Conservation (phyloP, 1,284 basidiomycete species). For the Microbotryum silenes-acaulis region DNA sequence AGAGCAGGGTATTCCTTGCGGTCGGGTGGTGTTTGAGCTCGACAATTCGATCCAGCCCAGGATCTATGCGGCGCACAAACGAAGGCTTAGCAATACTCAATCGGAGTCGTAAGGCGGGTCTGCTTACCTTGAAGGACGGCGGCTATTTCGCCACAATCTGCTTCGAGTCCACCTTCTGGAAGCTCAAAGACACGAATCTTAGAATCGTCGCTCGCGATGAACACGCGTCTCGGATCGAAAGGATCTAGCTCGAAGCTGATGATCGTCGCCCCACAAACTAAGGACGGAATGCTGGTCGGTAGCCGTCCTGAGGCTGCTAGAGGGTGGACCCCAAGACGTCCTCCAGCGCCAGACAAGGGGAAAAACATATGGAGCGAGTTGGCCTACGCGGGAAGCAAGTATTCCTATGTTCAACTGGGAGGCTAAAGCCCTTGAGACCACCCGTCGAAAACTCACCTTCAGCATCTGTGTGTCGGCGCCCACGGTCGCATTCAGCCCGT, state of each 20-base stretch:
- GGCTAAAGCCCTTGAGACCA: too few relatives aligned
- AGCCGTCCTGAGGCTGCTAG: conserved; percentile 42
- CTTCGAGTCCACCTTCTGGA: conserved; percentile 27
- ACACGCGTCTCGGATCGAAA: conserved; percentile 38
- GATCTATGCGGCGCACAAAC: conserved; percentile 27
- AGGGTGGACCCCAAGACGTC: conserved; percentile 43
- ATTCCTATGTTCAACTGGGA: not conserved
- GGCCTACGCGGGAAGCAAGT: conserved; percentile 22
- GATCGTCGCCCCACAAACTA: conserved; percentile 41
- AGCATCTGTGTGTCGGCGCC: conserved; percentile 42
- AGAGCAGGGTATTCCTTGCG: conserved; percentile 41
- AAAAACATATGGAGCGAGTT: conserved; percentile 41
- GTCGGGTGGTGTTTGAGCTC: conserved; percentile 43
- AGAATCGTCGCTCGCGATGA: conserved; percentile 44
- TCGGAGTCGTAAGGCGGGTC: not conserved
- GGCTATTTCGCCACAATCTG: conserved; percentile 10
- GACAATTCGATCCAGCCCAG: conserved; percentile 41
- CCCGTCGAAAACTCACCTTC: conserved; percentile 24
- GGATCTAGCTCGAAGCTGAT: conserved; percentile 43
- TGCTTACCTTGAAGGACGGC: conserved; percentile 12
- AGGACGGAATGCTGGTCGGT: conserved; percentile 27
- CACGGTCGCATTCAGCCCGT: conserved; percentile 39
- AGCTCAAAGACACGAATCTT: conserved; percentile 41
- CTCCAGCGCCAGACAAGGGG: conserved; percentile 45
- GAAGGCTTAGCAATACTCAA: conserved; percentile 29